Percentiles rank a stretch among this genome's conserved stretches.
Evolutionary conservation across 257 asterid species (phyloP).

Genomic region (Nicotiana tabacum): DNA sequence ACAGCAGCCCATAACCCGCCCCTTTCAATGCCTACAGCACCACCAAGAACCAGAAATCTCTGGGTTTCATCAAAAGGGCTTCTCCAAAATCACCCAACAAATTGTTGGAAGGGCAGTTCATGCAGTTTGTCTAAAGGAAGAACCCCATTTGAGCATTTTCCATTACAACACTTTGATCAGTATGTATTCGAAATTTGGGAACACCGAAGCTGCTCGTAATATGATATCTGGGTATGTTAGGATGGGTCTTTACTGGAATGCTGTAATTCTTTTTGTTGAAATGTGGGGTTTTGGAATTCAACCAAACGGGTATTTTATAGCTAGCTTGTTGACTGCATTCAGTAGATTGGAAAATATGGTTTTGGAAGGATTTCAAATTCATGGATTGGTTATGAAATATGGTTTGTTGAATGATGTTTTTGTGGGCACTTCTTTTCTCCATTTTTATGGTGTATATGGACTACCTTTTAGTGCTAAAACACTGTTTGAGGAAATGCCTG

Average conservation of each 20-base stretch:
- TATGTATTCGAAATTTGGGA: constrained; percentile 53
- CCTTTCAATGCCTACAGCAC: constrained; percentile 32
- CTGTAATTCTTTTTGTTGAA: constrained; percentile 44
- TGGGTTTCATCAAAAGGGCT: constrained; percentile 60
- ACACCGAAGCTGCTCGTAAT: constrained; percentile 40
- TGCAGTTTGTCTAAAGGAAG: constrained; percentile 46
- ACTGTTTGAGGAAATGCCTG: constrained; percentile 67
- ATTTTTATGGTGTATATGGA: constrained; percentile 72
- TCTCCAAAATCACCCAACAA: constrained; percentile 51
- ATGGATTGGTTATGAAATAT: constrained; percentile 61
- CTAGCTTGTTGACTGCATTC: constrained; percentile 69
- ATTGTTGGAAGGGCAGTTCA: constrained; percentile 51
- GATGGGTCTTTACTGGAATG: constrained; percentile 39
- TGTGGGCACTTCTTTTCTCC: constrained; percentile 73
- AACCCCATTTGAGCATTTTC: constrained; percentile 40
- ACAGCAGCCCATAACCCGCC: constrained; percentile 21
- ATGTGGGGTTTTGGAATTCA: constrained; percentile 54
- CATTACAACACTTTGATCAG: constrained; percentile 59
- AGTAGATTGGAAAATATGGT: constrained; percentile 59
- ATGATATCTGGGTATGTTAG: constrained; percentile 73
- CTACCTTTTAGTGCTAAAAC: constrained; percentile 38
- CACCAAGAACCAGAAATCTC: constrained; percentile 53
- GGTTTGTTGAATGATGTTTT: constrained; percentile 56
- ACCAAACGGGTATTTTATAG: constrained; percentile 48
- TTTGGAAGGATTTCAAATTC: constrained; percentile 62